phyloP scores from a whole-genome alignment of 2,329 filamentous ascomycete species.

The Blastomyces gilchristii region DNA sequence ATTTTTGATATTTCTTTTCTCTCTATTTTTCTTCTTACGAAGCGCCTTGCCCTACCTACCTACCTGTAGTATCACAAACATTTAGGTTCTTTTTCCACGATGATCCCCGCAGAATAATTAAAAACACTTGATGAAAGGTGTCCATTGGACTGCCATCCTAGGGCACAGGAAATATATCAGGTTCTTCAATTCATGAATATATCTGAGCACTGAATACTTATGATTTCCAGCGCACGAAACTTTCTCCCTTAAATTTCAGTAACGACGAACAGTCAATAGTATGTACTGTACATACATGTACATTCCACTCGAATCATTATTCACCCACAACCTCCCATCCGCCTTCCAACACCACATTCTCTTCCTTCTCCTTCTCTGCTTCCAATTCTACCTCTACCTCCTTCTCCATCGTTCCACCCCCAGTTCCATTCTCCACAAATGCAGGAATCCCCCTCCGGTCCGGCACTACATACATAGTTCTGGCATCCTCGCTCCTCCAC shows the following conservation, averaged over 20 bases:
- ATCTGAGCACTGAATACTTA: not conserved
- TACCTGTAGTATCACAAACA: too few relatives aligned
- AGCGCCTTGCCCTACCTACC: not conserved
- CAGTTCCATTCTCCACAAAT: not conserved
- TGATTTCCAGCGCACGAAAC: too few relatives aligned
- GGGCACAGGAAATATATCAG: not conserved
- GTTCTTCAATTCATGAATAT: not conserved
- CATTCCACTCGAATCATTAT: not conserved
- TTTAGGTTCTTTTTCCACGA: not conserved
- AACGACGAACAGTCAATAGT: not conserved
- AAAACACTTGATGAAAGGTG: not conserved
- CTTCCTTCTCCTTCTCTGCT: not conserved
- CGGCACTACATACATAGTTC: constrained; percentile 17
- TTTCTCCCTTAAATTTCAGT: too few relatives aligned
- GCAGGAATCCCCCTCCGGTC: constrained; percentile 15
- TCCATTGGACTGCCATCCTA: too few relatives aligned
- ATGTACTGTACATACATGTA: too few relatives aligned
- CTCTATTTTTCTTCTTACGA: not conserved
- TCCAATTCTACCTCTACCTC: not conserved
- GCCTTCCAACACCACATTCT: not conserved
- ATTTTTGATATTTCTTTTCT: not conserved
- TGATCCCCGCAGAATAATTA: not conserved
- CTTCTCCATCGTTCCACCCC: not conserved
- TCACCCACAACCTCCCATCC: not conserved
- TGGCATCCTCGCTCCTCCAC: constrained; percentile 21